These are phyloP conservation scores for Penicillium sp. DNA, from an alignment of 2,329 filamentous ascomycete genomes.

Conservation along the genomic window DNA sequence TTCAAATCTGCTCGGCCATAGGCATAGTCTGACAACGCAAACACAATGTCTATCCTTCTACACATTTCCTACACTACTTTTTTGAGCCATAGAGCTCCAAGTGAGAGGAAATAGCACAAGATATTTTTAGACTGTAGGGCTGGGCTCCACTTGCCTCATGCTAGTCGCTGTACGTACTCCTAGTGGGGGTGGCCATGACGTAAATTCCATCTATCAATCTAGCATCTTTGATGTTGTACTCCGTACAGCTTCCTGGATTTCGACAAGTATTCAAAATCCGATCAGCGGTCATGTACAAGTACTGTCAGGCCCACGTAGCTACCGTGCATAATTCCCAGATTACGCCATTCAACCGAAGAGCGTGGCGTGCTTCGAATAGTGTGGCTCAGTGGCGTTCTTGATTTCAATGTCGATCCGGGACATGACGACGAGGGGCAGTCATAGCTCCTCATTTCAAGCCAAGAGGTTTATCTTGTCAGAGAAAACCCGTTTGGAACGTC, in stretches of 20 bases:
- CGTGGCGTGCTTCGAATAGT: not conserved
- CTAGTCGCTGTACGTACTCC: not conserved
- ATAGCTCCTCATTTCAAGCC: conserved; percentile 1
- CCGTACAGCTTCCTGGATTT: too few relatives aligned
- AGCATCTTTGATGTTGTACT: not conserved
- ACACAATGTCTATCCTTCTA: too few relatives aligned
- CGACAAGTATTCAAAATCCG: too few relatives aligned
- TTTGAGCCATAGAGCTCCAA: too few relatives aligned
- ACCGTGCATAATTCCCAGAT: not conserved
- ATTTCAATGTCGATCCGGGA: conserved; percentile 3
- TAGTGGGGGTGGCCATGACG: not conserved
- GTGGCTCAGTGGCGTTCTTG: conserved; percentile 12
- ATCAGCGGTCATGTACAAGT: too few relatives aligned
- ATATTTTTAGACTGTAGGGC: not conserved
- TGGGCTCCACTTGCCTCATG: not conserved
- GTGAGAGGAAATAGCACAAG: not conserved
- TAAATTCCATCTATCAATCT: not conserved
- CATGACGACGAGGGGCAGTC: conserved; percentile 22
- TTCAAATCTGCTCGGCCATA: not conserved
- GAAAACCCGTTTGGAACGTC: conserved; percentile 16
- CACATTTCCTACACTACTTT: too few relatives aligned
- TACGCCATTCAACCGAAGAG: not conserved
- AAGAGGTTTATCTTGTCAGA: not conserved
- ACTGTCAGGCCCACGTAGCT: too few relatives aligned
- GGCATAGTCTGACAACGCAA: too few relatives aligned